Conservation (phyloP, 176 grass and related monocot species). For the Phragmites australis region DNA sequence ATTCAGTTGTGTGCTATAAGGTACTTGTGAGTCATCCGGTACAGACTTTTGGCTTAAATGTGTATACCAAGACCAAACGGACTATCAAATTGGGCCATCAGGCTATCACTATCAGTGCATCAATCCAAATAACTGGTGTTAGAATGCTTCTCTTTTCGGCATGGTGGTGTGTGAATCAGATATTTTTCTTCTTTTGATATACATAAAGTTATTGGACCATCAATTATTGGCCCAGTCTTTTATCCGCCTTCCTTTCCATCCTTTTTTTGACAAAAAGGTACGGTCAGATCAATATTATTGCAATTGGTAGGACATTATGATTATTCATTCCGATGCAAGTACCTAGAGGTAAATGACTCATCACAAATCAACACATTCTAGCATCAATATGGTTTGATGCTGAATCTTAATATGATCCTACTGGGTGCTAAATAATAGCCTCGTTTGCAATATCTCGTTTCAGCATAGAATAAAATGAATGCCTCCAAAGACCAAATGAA, state of each 20-base stretch:
- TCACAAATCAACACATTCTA: slow-evolving; percentile 6
- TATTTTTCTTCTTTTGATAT: too few relatives aligned
- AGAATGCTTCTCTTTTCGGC: neutral
- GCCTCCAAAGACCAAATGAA: slow-evolving; percentile 2
- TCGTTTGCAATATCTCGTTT: neutral
- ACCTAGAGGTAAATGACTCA: neutral
- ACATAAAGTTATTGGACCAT: too few relatives aligned
- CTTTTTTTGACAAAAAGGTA: neutral
- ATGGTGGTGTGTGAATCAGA: too few relatives aligned
- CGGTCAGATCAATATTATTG: slow-evolving; percentile 22
- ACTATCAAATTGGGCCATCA: neutral
- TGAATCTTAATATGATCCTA: slow-evolving; percentile 13
- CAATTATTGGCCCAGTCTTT: neutral
- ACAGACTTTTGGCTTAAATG: neutral
- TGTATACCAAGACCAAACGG: neutral
- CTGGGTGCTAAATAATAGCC: neutral
- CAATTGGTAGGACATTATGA: neutral
- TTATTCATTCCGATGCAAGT: slow-evolving; percentile 1
- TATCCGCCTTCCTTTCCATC: neutral
- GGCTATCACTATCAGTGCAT: neutral
- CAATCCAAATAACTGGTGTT: neutral
- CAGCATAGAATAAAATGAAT: slow-evolving; percentile 21
- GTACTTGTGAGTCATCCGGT: neutral
- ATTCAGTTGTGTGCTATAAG: too few relatives aligned
- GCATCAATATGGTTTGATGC: neutral